Conservation (phyloP, 2,329 filamentous ascomycete genomes). For the Tolypocladium nubicola region DNA sequence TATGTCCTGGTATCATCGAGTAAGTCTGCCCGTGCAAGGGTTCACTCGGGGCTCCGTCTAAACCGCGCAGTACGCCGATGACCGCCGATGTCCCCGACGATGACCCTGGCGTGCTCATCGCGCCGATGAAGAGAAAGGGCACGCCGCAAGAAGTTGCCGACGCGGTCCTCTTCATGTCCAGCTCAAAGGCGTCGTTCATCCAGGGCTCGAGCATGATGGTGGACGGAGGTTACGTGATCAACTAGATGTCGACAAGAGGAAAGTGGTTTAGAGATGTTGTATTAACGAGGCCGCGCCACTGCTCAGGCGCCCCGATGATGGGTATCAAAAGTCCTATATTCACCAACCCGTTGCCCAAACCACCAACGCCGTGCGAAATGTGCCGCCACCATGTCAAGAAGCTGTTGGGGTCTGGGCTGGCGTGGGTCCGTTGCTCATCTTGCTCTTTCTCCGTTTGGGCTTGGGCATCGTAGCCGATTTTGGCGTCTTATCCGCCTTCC, state of each 20-base stretch:
- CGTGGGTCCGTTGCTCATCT: slow-evolving; percentile 23
- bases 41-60: neutral
- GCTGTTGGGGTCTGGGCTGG: slow-evolving; percentile 16
- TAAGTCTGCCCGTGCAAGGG: slow-evolving; percentile 10
- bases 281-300: neutral
- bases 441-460: slow-evolving; percentile 38
- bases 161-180: slow-evolving; percentile 31
- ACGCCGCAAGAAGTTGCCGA: slow-evolving; percentile 35
- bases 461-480: slow-evolving; percentile 30
- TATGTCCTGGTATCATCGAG: slow-evolving; percentile 30
- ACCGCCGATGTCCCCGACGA: slow-evolving; percentile 25
- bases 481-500: slow-evolving; percentile 33
- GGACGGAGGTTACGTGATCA: slow-evolving; percentile 33
- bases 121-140: slow-evolving; percentile 27
- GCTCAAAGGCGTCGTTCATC: slow-evolving; percentile 26
- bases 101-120: slow-evolving; percentile 17
- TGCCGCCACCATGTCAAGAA: slow-evolving; percentile 6
- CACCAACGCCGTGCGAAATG: neutral
- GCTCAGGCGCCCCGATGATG: neutral
- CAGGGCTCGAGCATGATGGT: slow-evolving; percentile 30
- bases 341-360: neutral
- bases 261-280: neutral
- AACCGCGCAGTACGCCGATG: slow-evolving; percentile 26
- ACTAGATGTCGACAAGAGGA: neutral
- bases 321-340: neutral